Base-by-base conservation (phyloP, 2,329 filamentous ascomycete species). In the Fusarium brachygibbosum region DNA sequence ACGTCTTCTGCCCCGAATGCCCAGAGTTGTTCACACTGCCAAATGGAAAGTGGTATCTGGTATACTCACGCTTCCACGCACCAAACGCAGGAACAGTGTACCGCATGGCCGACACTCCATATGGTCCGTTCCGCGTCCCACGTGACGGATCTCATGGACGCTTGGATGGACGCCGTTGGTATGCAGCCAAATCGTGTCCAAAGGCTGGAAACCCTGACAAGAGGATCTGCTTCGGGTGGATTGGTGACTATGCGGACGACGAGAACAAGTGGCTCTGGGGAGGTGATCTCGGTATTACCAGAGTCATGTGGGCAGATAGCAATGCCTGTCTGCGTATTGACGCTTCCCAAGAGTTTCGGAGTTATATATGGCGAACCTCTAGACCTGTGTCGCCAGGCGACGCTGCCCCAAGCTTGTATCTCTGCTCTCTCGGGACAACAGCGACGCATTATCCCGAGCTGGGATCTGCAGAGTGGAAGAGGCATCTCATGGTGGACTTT, bases 191-290 rank as follows among this genome's bases (percentile, higher is more conserved):
- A 62, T 80, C 77, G 0, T 78, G 76, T n/a, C 73, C 74, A 11
- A 75, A 72, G 28, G 74, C 65, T 4, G 76, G 74, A 10, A 69
- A 77, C 17, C 55, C 75, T 3, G 67, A 59, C 23, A 76, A 70
- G 59, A 71, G 78, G 12, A 66, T 80, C 23, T 76, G 65, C 63
- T 80, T 80, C 48, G 78, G 78, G 7, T 80, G 78, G 78, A 69
- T 77, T 14, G 77, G 72, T 12, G 78, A 80, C 57, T 75, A 76
- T 54, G 74, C 65, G 5, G 75, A 72, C 16, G 71, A 77, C 32
- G 77, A 79, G 52, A 70, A 72, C 12, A 78, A 79, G 69, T 80
- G 78, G 78, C 71, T 79, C 3, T 80, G 78, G 78, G 78, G 78
- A 42, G 78, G 78, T n/a, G 77, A 79, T 54, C 65, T 79, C 32